phyloP scores from a whole-genome alignment of 2,329 filamentous ascomycete species.

The Sarocladium strictum region DNA sequence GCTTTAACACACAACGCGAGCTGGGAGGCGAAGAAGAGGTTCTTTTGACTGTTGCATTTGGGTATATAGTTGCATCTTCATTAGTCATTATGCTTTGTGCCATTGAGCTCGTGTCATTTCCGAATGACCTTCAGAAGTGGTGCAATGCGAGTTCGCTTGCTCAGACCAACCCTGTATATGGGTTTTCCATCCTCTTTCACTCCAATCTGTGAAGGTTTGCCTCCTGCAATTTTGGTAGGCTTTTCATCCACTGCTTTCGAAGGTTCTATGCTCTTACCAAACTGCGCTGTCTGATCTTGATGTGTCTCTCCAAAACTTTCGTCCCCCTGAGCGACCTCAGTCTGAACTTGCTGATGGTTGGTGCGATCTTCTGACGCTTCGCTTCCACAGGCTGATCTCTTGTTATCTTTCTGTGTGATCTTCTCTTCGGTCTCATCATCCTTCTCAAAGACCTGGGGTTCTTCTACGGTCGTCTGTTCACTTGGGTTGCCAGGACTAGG shows the following conservation, averaged over 20 bases:
- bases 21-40: not conserved
- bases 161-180: constrained; percentile 44
- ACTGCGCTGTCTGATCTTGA: too few relatives aligned
- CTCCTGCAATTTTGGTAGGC: not conserved
- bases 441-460: too few relatives aligned
- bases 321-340: too few relatives aligned
- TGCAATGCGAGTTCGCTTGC: constrained; percentile 43
- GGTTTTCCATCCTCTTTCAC: constrained; percentile 27
- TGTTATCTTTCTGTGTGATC: too few relatives aligned
- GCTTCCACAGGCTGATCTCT: too few relatives aligned
- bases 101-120: constrained; percentile 32
- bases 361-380: too few relatives aligned
- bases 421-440: too few relatives aligned
- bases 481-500: too few relatives aligned
- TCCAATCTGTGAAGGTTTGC: not conserved
- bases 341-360: not conserved
- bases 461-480: too few relatives aligned
- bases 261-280: not conserved
- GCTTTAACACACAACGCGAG: not conserved
- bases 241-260: not conserved
- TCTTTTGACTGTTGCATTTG: not conserved
- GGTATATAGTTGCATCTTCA: not conserved
- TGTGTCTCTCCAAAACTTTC: too few relatives aligned
- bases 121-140: constrained; percentile 44
- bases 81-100: not conserved